Percentiles rank a stretch among this genome's conserved stretches.
These are phyloP conservation scores for Bruguiera hainesii DNA, from an alignment of 441 rosid species.

Conservation along the genomic window DNA sequence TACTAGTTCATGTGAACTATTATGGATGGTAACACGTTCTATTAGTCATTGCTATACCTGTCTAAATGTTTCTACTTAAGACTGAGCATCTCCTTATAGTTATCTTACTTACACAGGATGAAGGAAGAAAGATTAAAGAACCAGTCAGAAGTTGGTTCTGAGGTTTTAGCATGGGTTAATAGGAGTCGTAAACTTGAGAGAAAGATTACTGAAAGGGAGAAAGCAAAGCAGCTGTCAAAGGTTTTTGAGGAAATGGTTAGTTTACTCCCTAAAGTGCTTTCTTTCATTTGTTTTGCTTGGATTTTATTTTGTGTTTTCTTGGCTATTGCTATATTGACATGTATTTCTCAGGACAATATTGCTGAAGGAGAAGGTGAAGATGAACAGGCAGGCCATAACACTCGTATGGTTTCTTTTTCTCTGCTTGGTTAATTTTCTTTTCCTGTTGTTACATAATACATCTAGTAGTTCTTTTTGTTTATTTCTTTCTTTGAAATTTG, in stretches of 20 bases:
- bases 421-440: neutral
- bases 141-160: slow-evolving; percentile 60
- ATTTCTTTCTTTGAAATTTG: no score
- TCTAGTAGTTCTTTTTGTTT: neutral
- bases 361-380: slow-evolving; percentile 72
- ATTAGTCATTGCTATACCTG: neutral
- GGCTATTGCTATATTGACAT: slow-evolving; percentile 16
- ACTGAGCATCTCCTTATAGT: slow-evolving; percentile 1
- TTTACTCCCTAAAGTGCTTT: slow-evolving; percentile 2
- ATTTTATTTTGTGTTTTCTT: slow-evolving; percentile 12
- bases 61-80: neutral
- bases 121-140: slow-evolving; percentile 74
- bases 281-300: slow-evolving; percentile 13
- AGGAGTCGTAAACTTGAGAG: slow-evolving; percentile 74
- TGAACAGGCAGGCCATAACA: slow-evolving; percentile 42
- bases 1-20: neutral
- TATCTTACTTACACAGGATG: slow-evolving; percentile 45
- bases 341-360: slow-evolving; percentile 58
- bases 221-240: slow-evolving; percentile 74
- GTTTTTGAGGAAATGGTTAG: slow-evolving; percentile 89
- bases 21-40: neutral
- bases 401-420: slow-evolving; percentile 40
- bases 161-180: slow-evolving; percentile 71
- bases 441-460: neutral
- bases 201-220: slow-evolving; percentile 68